Base-by-base conservation (phyloP, 257 asterid genomes). In the Solanum etuberosum region DNA sequence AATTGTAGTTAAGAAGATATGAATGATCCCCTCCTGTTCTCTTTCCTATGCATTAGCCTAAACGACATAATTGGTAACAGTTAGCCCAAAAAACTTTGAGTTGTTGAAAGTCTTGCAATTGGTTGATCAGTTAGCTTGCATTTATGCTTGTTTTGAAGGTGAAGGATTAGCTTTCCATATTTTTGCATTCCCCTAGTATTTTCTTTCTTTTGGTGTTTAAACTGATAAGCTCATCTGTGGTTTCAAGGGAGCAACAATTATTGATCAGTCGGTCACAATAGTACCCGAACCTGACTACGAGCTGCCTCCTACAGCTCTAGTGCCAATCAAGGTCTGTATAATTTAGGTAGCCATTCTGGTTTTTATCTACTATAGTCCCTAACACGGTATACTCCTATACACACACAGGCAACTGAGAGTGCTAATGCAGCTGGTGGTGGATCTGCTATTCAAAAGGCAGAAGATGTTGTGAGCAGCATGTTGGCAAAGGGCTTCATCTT, bases 401-500 rank as follows among this genome's bases (percentile, higher is more conserved):
- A 18, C 15, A 76, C 88, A 63, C 92, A 92, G 97, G 91, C 92
- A 86, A 87, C 91, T 8, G 92, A 87, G 34, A 89, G 83, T 83
- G 88, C 76, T 18, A 82, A 71, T 65, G 90, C 88, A 68, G 84
- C 88, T 11, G 89, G 89, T 18, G 88, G 88, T 42, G 86, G 83
- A 86, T 90, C 93, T 86, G 93, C 91, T 59, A 90, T 91, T 54
- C 92, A 90, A 85, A 94, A 90, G 87, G 97, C 97, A 25, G 95
- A 93, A 89, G 93, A 93, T 57, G 94, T 93, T 32, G 95, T 94
- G 14, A 93, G 93, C 77, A 88, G 92, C 92, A 94, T 94, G 97
- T 59, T 94, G 80, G 97, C 97, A 54, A 94, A 89, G 90, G 97
- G 97, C n/a, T 94, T 90, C 38, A 86, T 92, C 84, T 73, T 94